Base-by-base conservation (phyloP, 2,329 filamentous ascomycete genomes). In the Teratosphaeria pseudoeucalypti region DNA sequence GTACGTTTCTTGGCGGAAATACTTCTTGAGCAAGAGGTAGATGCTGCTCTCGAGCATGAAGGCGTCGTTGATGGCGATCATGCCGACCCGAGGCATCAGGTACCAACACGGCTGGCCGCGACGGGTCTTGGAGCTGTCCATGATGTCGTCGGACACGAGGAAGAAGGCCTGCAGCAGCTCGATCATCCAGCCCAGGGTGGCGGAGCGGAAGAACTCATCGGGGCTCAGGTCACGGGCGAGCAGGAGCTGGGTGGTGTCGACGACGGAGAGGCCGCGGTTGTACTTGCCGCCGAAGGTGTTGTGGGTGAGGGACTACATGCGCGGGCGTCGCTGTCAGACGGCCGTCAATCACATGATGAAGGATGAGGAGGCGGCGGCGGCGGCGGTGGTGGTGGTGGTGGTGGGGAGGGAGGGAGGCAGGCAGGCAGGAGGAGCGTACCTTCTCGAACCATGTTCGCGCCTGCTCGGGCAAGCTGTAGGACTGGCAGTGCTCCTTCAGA, bases 91-190 rank as follows among this genome's bases (percentile, higher is more conserved):
- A 34, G 89, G 85, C 66, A 90, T 87, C 62, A 88, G 87, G 79
- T 97, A 99, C 94, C 94, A 99, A 81, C 94, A 99, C 52, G 94
- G 92, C 77, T 88, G 85, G 63, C 92, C 92, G 67, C 94, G 90
- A 62, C 94, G 91, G 59, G 94, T 99, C 76, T 96, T 94, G 75
- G 89, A 95, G 69, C 83, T 78, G 79, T 99, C 94, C 94, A 99
- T 99, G 71, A 99, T 96, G 76, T 99, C 94, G 78, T 99, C 94
- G 53, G 90, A 91, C 65, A 99, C 94, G 61, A 99, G 85, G 85
- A 99, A 97, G 82, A 96, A 97, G 66, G 94, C 92, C 79, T 99
- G 94, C 37, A 99, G 88, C 56, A 99, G 85, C 82, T 99, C 94
- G 64, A 95, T 95, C 83, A 96, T 85, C 94, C 94, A 99, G 72